These are phyloP conservation scores for Mortierella sp. DNA, from an alignment of 371 early-diverging fungal genomes.

Conservation along the genomic window DNA sequence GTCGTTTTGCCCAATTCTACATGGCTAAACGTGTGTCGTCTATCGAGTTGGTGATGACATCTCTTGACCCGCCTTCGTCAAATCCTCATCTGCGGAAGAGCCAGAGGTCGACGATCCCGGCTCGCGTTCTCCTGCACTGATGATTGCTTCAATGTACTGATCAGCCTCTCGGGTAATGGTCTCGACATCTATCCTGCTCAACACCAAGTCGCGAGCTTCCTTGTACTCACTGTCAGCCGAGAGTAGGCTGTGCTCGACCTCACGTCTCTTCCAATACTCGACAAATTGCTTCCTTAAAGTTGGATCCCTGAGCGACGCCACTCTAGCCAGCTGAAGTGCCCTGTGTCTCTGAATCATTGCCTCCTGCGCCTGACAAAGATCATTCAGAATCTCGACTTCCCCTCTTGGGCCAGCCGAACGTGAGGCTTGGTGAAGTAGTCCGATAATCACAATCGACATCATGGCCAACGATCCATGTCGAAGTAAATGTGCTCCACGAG, in stretches of 20 bases:
- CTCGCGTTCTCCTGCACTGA: slow-evolving; percentile 23
- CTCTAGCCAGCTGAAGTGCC: slow-evolving; percentile 39
- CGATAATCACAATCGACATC: slow-evolving; percentile 22
- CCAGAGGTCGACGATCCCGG: not conserved
- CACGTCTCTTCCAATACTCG: slow-evolving; percentile 50
- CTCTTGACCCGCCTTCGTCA: not conserved
- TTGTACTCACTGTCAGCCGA: slow-evolving; percentile 34
- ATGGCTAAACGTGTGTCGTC: not conserved
- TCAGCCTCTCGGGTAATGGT: slow-evolving; percentile 29
- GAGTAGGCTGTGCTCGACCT: slow-evolving; percentile 42
- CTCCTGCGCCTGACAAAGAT: slow-evolving; percentile 47
- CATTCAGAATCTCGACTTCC: slow-evolving; percentile 43
- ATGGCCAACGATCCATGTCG: slow-evolving; percentile 34
- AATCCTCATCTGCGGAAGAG: not conserved
- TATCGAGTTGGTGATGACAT: not conserved
- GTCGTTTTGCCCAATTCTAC: too few species aligned
- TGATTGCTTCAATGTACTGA: slow-evolving; percentile 32
- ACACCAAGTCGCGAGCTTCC: slow-evolving; percentile 40
- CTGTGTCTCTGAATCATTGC: slow-evolving; percentile 46
- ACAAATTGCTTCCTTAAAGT: slow-evolving; percentile 44
- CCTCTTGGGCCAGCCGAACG: slow-evolving; percentile 16
- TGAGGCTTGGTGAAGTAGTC: slow-evolving; percentile 22
- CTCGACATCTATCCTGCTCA: slow-evolving; percentile 50
- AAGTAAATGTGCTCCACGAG: slow-evolving; percentile 16
- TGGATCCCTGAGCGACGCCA: slow-evolving; percentile 40